Evolutionary conservation across 805 yeast species (phyloP), one percentile per base, ranked within the genome.

Genomic region (Saccharomyces mikatae): DNA sequence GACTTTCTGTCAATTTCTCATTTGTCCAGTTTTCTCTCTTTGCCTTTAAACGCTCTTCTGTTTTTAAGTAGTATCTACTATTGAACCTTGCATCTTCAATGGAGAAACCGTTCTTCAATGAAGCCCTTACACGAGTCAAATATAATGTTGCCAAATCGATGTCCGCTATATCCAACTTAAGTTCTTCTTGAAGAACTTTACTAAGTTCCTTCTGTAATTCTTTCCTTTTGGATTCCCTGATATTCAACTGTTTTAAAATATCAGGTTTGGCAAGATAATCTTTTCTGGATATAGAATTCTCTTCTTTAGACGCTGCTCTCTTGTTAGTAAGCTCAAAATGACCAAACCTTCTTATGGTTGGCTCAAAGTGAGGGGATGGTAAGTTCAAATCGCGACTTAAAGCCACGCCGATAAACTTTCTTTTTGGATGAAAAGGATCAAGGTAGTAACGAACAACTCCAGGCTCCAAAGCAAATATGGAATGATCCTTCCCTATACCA

Each of bases 361-460:
- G 97, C n/a, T 77, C 86, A 70, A 91, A 92, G 70, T 94, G 98
- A 6, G 92, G 87, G 14, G 89, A 83, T 46, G 99, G 99, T 41
- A 92, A 78, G 57, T 76, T 74, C 36, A 80, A 71, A 1, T 83
- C 86, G 56, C 78, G 77, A 41, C 73, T 74, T 51, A 94, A 76
- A 0, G 96, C 90, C 41, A 94, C 83, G 44, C 99, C 99, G 59
- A 90, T 87, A 66, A 88, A 89, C 67, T 84, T 86, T 67, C 97
- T 83, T 68, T 83, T 81, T 47, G 98, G 97, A 67, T 94, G 98
- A 78, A 94, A 94, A 4, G 99, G 98, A 74, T 94, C 97, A 57
- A 85, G 74, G 71, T 94, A 94, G 72, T 81, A 94, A 59, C 95
- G 81, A 30, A 92, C 97, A 69, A 76, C 89, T 27, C 99, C 99